A percentile compares a stretch with the other conserved stretches of the same genome.
Evolutionary conservation across 129 eudicot species (phyloP).

Genomic region (Pulicaria dysenterica): DNA sequence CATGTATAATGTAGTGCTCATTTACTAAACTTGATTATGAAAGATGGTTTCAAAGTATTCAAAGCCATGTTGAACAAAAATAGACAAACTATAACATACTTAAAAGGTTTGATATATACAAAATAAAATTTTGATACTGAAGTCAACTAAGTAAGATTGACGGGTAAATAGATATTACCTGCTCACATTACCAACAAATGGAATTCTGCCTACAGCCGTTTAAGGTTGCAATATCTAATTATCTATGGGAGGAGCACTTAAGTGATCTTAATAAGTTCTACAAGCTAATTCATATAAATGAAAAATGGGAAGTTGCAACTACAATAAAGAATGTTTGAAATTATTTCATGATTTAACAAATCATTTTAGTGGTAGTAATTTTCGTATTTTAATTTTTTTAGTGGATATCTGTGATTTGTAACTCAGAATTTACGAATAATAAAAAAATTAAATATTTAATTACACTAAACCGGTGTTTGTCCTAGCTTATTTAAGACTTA

Average conservation of each 20-base stretch:
- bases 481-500: no score
- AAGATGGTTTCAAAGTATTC: constrained; percentile 6
- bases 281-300: background rate
- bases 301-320: background rate
- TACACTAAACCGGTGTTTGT: no score
- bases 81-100: background rate
- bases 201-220: constrained; percentile 25
- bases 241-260: background rate
- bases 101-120: background rate
- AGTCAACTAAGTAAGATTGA: background rate
- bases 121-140: constrained; percentile 9
- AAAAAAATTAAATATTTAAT: no score
- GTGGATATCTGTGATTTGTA: no score
- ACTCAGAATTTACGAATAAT: no score
- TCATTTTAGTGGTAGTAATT: constrained; percentile 5
- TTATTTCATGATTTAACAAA: background rate
- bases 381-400: background rate
- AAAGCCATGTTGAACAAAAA: background rate
- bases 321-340: background rate
- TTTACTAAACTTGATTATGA: constrained; percentile 7
- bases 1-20: constrained; percentile 15
- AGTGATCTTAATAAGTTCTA: background rate
- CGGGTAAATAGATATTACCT: background rate
- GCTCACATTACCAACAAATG: constrained; percentile 9
- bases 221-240: background rate